Evolutionary conservation across 1,139 yeast genomes (phyloP).

Genomic region (Zygosaccharomyces pseudobailii): DNA sequence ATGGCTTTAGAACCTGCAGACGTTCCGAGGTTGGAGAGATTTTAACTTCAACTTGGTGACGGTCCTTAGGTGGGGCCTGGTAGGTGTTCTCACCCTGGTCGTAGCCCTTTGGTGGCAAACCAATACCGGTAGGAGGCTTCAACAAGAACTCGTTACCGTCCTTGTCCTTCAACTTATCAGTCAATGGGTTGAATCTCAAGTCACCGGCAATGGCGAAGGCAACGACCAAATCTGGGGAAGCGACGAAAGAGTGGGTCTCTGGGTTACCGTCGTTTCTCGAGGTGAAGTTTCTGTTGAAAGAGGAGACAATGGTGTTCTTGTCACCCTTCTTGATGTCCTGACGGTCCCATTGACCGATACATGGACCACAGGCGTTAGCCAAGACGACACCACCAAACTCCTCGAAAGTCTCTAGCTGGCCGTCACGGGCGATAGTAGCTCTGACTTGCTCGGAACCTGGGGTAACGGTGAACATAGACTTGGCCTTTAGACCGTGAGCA

Average conservation of each 20-base stretch:
- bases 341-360: conserved; percentile 99
- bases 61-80: conserved; percentile 95
- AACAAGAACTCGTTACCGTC: conserved; percentile 95
- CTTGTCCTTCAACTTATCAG: conserved; percentile 89
- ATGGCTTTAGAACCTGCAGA: conserved; percentile 87
- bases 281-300: conserved; percentile 99
- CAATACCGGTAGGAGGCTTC: conserved; percentile 84
- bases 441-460: conserved; percentile 99
- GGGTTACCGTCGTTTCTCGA: conserved; percentile 99
- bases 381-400: conserved; percentile 93
- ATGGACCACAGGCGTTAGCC: conserved; percentile 99
- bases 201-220: conserved; percentile 97
- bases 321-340: conserved; percentile 96
- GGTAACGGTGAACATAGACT: conserved; percentile 86
- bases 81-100: conserved; percentile 94
- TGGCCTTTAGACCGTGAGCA: conserved; percentile 83
- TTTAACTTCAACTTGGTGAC: conserved; percentile 66
- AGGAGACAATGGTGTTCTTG: conserved; percentile 95
- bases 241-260: conserved; percentile 95
- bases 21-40: conserved; percentile 85
- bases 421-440: conserved; percentile 98
- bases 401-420: conserved; percentile 82
- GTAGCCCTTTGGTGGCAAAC: conserved; percentile 90
- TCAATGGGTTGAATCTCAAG: conserved; percentile 95
- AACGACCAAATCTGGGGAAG: conserved; percentile 96